Percentiles rank a stretch among this genome's conserved stretches.
Evolutionary conservation across 2,329 filamentous ascomycete genomes (phyloP).

Genomic region (Ceratocystis alfenasii): DNA sequence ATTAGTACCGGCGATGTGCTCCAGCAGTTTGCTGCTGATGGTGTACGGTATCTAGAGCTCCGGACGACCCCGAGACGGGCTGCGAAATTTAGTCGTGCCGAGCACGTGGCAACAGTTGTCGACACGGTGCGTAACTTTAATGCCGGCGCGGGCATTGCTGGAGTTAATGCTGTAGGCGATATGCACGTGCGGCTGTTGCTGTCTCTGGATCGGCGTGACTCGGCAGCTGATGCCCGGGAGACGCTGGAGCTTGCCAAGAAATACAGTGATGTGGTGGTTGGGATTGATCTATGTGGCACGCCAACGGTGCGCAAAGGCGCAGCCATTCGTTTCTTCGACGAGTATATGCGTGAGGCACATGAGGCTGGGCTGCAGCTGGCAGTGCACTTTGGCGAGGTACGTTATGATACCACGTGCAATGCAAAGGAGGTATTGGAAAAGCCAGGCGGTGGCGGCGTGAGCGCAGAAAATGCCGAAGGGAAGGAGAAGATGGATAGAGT

Average conservation of each 20-base stretch:
- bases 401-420: conserved; percentile 16
- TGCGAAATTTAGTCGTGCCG: conserved; percentile 44
- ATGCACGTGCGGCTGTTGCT: conserved; percentile 59
- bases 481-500: not conserved
- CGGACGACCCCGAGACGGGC: conserved; percentile 65
- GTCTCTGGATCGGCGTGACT: conserved; percentile 58
- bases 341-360: conserved; percentile 47
- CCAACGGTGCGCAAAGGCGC: conserved; percentile 43
- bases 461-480: not conserved
- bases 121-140: conserved; percentile 38
- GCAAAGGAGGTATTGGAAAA: conserved; percentile 11
- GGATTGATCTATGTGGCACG: conserved; percentile 68
- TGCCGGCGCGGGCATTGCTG: conserved; percentile 23
- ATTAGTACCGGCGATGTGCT: conserved; percentile 56
- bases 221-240: conserved; percentile 45
- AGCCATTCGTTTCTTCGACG: conserved; percentile 46
- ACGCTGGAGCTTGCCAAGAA: conserved; percentile 51
- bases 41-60: conserved; percentile 66
- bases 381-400: conserved; percentile 64
- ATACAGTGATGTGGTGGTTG: conserved; percentile 51
- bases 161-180: conserved; percentile 25
- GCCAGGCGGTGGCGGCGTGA: not conserved
- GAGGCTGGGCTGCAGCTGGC: conserved; percentile 49
- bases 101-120: conserved; percentile 56
- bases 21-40: conserved; percentile 53